phyloP scores from a whole-genome alignment of 768 basidiomycete genomes.

The Tubosaeta brunneosetosa region DNA sequence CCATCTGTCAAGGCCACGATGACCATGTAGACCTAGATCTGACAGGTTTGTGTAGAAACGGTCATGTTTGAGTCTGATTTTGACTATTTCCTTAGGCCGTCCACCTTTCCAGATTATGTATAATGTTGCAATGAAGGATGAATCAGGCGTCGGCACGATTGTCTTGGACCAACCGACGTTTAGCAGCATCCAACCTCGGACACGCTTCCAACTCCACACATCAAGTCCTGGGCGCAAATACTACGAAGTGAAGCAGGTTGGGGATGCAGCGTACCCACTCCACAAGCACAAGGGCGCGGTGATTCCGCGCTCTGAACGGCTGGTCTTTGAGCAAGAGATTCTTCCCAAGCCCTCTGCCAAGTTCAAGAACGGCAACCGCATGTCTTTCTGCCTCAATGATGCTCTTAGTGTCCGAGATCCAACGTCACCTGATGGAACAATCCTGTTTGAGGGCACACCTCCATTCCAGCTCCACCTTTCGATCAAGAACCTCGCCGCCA shows the following conservation, averaged over 20 bases:
- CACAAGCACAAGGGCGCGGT: slow-evolving; percentile 56
- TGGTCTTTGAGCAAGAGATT: slow-evolving; percentile 84
- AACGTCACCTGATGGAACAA: slow-evolving; percentile 44
- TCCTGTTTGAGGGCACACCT: slow-evolving; percentile 76
- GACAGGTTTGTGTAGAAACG: slow-evolving; percentile 44
- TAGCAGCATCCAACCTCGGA: slow-evolving; percentile 77
- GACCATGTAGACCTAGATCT: slow-evolving; percentile 84
- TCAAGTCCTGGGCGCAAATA: slow-evolving; percentile 73
- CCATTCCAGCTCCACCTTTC: slow-evolving; percentile 80
- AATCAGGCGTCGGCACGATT: slow-evolving; percentile 63
- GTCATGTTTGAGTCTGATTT: not conserved
- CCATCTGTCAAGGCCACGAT: slow-evolving; percentile 78
- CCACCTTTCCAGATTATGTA: slow-evolving; percentile 95
- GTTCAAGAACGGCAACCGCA: slow-evolving; percentile 62
- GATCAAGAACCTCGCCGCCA: slow-evolving; percentile 70
- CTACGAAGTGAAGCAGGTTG: slow-evolving; percentile 87
- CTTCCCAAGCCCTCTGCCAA: slow-evolving; percentile 73
- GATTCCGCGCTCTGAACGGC: slow-evolving; percentile 63
- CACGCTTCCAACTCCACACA: slow-evolving; percentile 79
- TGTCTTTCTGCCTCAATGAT: slow-evolving; percentile 76
- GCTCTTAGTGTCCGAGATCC: slow-evolving; percentile 51
- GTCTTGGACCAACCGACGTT: slow-evolving; percentile 75
- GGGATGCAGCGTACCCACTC: slow-evolving; percentile 80
- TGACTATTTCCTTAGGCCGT: slow-evolving; percentile 46
- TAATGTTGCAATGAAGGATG: slow-evolving; percentile 69